A percentile compares a stretch with the other conserved stretches of the same genome.
Evolutionary conservation across 1,284 basidiomycete genomes (phyloP).

Genomic region (Mycosarcoma mackinlayi): DNA sequence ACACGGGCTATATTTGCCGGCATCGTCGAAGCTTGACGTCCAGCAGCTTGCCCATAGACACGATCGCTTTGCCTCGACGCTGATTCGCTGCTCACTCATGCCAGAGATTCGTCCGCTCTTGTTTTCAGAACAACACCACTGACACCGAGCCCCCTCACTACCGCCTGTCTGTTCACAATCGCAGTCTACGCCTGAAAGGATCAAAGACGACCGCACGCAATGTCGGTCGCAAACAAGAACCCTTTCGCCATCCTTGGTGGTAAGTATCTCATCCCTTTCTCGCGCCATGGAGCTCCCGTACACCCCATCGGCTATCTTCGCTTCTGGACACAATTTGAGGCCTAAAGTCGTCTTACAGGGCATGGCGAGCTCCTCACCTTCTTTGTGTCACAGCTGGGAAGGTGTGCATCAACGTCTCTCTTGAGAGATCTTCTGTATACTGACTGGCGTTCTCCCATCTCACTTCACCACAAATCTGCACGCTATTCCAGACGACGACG

Average conservation of each 20-base stretch:
- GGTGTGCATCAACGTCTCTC: no score
- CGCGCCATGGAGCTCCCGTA: background rate
- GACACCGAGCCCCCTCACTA: slow-evolving; percentile 6
- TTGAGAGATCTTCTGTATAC: no score
- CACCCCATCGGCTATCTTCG: background rate
- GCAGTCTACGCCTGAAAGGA: slow-evolving; percentile 47
- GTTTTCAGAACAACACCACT: slow-evolving; percentile 7
- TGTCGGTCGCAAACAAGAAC: slow-evolving; percentile 68
- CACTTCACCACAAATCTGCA: background rate
- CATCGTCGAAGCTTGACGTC: no score
- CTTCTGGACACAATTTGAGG: background rate
- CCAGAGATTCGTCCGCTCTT: no score
- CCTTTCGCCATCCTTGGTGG: slow-evolving; percentile 67
- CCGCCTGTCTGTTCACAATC: background rate
- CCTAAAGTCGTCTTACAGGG: background rate
- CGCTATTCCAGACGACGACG: slow-evolving; percentile 51
- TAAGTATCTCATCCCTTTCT: slow-evolving; percentile 32
- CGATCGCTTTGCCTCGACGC: no score
- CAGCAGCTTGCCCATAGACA: no score
- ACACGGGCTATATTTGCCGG: no score
- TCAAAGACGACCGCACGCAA: slow-evolving; percentile 60
- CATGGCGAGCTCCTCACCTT: no score
- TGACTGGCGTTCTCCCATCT: slow-evolving; percentile 8
- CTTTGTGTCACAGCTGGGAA: no score
- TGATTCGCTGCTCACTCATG: no score